Conservation (phyloP, 768 basidiomycete genomes). For the Leccinum barrowsii region DNA sequence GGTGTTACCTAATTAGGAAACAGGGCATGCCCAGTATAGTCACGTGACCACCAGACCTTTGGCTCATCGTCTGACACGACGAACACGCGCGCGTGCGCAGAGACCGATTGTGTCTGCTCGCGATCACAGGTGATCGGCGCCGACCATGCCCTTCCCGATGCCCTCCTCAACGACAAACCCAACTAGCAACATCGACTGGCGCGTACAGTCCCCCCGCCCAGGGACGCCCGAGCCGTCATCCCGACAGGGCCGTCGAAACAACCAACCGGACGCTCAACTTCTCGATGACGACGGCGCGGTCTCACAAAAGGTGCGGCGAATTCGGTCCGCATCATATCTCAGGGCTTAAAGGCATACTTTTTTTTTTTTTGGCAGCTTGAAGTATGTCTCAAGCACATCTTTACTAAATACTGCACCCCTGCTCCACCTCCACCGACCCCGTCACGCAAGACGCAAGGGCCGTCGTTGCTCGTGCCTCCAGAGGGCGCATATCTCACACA, state of each 20-base stretch:
- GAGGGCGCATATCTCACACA: slow-evolving; percentile 54
- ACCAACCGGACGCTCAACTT: slow-evolving; percentile 47
- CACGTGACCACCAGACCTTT: slow-evolving; percentile 15
- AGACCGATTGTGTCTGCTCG: neutral
- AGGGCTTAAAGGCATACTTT: neutral
- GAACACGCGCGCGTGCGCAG: slow-evolving; percentile 11
- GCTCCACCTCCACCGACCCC: slow-evolving; percentile 17
- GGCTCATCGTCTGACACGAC: slow-evolving; percentile 24
- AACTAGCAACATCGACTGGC: slow-evolving; percentile 11
- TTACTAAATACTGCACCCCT: slow-evolving; percentile 72
- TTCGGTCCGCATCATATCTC: neutral
- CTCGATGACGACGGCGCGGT: slow-evolving; percentile 71
- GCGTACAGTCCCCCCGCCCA: slow-evolving; percentile 47
- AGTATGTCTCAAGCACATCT: slow-evolving; percentile 69
- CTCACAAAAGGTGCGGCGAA: slow-evolving; percentile 50
- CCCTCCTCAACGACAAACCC: slow-evolving; percentile 1
- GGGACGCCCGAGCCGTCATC: slow-evolving; percentile 63
- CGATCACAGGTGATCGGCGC: slow-evolving; percentile 20
- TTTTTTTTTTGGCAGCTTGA: slow-evolving; percentile 48
- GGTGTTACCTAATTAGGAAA: slow-evolving; percentile 13
- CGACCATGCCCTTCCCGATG: slow-evolving; percentile 15
- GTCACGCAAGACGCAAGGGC: slow-evolving; percentile 17
- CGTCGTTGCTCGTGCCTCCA: slow-evolving; percentile 42
- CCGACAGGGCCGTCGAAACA: slow-evolving; percentile 56
- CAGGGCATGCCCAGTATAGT: neutral